Percentiles rank a stretch among this genome's conserved stretches.
Evolutionary conservation across 1,284 basidiomycete genomes (phyloP).

Genomic region (Cryptococcus sp.): DNA sequence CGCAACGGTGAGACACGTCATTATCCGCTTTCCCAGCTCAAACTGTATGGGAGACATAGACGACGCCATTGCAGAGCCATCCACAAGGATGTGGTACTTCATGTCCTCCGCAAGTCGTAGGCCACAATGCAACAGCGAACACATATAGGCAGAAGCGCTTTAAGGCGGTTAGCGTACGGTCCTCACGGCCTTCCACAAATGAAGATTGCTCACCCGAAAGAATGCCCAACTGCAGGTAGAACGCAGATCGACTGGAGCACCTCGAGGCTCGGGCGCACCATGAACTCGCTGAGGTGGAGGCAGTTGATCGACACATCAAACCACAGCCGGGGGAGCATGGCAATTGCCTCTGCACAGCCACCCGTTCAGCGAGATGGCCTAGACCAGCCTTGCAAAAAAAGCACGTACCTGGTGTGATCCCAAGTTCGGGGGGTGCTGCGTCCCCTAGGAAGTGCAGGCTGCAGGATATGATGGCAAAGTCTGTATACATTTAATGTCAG

Average conservation of each 20-base stretch:
- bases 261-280: conserved; percentile 13
- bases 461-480: conserved; percentile 21
- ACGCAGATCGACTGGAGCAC: conserved; percentile 19
- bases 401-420: conserved; percentile 8
- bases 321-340: conserved; percentile 11
- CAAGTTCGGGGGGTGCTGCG: conserved; percentile 6
- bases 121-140: conserved; percentile 20
- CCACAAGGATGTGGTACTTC: conserved; percentile 16
- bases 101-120: conserved; percentile 18
- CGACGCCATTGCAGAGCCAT: not conserved
- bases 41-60: conserved; percentile 10
- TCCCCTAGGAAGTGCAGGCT: conserved; percentile 23
- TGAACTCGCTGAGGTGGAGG: conserved; percentile 17
- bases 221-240: conserved; percentile 18
- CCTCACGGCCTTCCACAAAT: too few species aligned
- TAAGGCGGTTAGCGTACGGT: not conserved
- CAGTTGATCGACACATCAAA: conserved; percentile 19
- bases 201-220: conserved; percentile 19
- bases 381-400: not conserved
- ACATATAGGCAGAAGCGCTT: conserved; percentile 15
- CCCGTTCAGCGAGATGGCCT: not conserved
- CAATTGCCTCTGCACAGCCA: conserved; percentile 6
- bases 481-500: not conserved
- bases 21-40: conserved; percentile 15
- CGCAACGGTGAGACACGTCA: conserved; percentile 16